These are phyloP conservation scores for Flagelloscypha sp. DNA, from an alignment of 768 basidiomycete genomes.

Conservation along the genomic window DNA sequence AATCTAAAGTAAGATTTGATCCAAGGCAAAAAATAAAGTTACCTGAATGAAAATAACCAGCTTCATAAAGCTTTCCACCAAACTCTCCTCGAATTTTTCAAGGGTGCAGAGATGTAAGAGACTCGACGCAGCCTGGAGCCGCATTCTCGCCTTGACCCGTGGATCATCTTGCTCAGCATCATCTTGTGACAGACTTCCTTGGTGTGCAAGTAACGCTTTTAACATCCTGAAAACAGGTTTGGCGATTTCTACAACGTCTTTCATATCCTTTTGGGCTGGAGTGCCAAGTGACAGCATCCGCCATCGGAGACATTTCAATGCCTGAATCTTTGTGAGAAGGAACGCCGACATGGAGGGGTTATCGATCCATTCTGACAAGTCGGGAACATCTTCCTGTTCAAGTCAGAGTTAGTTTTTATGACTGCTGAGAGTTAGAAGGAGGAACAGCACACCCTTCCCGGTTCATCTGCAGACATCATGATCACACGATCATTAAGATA, in stretches of 20 bases:
- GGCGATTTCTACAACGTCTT: conserved; percentile 57
- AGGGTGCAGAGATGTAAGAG: conserved; percentile 69
- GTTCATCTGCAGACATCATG: conserved; percentile 40
- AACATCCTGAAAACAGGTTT: conserved; percentile 74
- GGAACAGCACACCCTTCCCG: too few species aligned
- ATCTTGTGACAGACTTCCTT: conserved; percentile 57
- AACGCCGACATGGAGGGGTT: conserved; percentile 51
- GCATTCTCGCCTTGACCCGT: conserved; percentile 64
- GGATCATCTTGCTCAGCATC: conserved; percentile 47
- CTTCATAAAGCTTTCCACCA: conserved; percentile 55
- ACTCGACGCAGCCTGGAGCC: conserved; percentile 75
- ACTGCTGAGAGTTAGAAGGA: too few species aligned
- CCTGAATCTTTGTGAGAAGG: conserved; percentile 62
- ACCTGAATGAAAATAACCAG: conserved; percentile 77
- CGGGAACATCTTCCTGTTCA: too few species aligned
- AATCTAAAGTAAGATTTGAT: conserved; percentile 1
- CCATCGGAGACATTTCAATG: conserved; percentile 75
- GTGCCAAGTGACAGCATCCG: conserved; percentile 51
- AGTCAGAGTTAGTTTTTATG: too few species aligned
- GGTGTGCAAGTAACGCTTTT: conserved; percentile 56
- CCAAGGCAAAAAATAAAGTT: conserved; percentile 12
- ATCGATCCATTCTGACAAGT: conserved; percentile 79
- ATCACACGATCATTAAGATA: conserved; percentile 51
- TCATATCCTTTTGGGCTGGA: too few species aligned
- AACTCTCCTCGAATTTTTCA: conserved; percentile 44